Conservation (phyloP, 2,329 filamentous ascomycete species). For the Aureobasidium zeae region DNA sequence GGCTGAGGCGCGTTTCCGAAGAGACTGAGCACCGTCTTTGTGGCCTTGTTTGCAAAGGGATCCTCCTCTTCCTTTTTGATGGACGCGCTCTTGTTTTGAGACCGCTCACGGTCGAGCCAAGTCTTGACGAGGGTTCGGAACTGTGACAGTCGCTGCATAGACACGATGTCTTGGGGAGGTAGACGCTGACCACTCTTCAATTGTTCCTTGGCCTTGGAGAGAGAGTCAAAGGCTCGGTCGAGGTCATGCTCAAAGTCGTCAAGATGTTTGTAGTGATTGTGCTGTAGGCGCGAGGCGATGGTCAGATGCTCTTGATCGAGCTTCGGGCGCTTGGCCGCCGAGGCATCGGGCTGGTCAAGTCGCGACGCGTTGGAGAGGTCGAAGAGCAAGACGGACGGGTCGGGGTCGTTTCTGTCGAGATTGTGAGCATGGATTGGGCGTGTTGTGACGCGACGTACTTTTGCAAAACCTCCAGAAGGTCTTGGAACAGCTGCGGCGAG, state of each 20-base stretch:
- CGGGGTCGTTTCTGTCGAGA: conserved; percentile 30
- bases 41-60: conserved; percentile 23
- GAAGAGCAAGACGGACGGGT: conserved; percentile 38
- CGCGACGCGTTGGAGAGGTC: conserved; percentile 24
- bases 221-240: conserved; percentile 30
- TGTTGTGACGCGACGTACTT: conserved; percentile 25
- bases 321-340: conserved; percentile 38
- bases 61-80: conserved; percentile 15
- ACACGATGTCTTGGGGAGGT: conserved; percentile 31
- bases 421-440: conserved; percentile 15
- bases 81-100: neutral
- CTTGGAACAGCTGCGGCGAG: conserved; percentile 27
- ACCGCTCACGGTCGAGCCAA: conserved; percentile 24
- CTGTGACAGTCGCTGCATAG: conserved; percentile 25
- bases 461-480: conserved; percentile 35
- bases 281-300: conserved; percentile 32
- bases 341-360: conserved; percentile 28
- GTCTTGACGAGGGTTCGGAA: conserved; percentile 24
- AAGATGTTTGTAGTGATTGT: conserved; percentile 29
- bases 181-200: conserved; percentile 16
- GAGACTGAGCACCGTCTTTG: conserved; percentile 61
- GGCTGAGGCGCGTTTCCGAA: conserved; percentile 65
- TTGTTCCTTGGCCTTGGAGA: conserved; percentile 27
- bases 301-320: conserved; percentile 27
- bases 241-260: conserved; percentile 30